Base-by-base conservation (phyloP, 352 stramenopile species). In the Pythium apleroticum region DNA sequence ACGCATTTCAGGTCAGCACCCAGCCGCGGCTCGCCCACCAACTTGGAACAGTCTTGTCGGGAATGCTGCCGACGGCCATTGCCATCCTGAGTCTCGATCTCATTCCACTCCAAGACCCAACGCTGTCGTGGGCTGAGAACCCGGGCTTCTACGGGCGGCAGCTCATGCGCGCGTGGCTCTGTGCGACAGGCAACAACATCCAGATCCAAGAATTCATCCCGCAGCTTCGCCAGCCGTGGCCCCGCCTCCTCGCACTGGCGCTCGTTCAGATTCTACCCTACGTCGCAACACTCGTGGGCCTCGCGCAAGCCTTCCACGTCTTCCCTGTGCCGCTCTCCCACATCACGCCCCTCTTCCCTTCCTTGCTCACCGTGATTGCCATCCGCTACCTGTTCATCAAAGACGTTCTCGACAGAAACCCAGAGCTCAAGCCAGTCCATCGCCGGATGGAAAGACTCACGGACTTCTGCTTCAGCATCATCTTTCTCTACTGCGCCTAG, bases 271-370 rank as follows among this genome's bases (percentile, higher is more conserved):
- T 83, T 14, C 22, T 52, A 2, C 11, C 73, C 2, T 77, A 63
- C 17, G 62, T 72, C 20, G 60, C 25, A 1, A 71, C 58, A 0
- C 63, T 73, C 22, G 30, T 77, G 9, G 9, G 60, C 2, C 35
- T 77, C 11, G 55, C 73, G 0, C 49, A 52, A n/a, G 31, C 39
- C 8, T 52, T 55, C 0, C 45, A 39, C 3, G 45, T 71, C 19
- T 84, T 80, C 28, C 73, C 76, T 0, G 68, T 80, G 9, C 75
- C 73, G 12, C 72, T 70, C 11, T 74, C 59, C 28, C 55, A 46
- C 30, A 5, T 54, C 24, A 30, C 31, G 27, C 27, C 56, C 0
- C 31, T 62, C 5, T 8, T 62, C 5, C 56, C 56, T 3, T 30
- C 70, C 22, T 63, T 76, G 22, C 15, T 41, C 1, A 19, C 60